Evolutionary conservation across 2,329 filamentous ascomycete species (phyloP).

Genomic region (Metarhizium sp.): DNA sequence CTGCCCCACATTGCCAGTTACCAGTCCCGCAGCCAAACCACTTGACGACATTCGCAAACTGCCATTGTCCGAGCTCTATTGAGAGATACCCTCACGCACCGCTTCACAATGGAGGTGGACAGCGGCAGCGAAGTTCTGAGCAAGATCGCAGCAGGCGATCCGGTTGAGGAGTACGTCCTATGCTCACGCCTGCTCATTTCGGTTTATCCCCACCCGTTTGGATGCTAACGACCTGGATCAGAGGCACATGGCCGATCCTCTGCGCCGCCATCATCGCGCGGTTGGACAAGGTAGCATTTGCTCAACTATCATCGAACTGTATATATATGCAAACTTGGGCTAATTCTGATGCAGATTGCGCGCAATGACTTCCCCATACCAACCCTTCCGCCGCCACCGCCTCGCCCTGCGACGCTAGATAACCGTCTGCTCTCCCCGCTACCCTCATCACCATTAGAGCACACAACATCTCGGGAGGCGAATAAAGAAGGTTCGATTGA

Average conservation of each 20-base stretch:
- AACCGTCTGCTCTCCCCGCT: constrained; percentile 30
- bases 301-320: no score
- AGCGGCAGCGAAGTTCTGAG: constrained; percentile 39
- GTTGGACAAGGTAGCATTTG: constrained; percentile 48
- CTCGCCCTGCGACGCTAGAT: constrained; percentile 8
- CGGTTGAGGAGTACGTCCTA: constrained; percentile 45
- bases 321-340: not conserved
- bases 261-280: constrained; percentile 56
- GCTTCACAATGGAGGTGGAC: constrained; percentile 43
- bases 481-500: constrained; percentile 60
- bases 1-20: no score
- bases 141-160: constrained; percentile 39
- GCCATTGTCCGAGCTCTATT: not conserved
- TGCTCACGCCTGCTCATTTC: constrained; percentile 2
- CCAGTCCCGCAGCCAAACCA: no score
- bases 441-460: constrained; percentile 34
- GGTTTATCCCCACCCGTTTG: constrained; percentile 10
- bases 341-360: constrained; percentile 49
- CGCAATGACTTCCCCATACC: constrained; percentile 68
- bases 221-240: constrained; percentile 28
- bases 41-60: no score
- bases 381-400: constrained; percentile 35
- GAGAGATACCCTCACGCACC: constrained; percentile 7
- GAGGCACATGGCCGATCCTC: constrained; percentile 60
- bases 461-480: constrained; percentile 42